Percentiles rank a stretch among this genome's conserved stretches.
Evolutionary conservation across 2,329 filamentous ascomycete species (phyloP).

Genomic region (Hypoxylon sp.): DNA sequence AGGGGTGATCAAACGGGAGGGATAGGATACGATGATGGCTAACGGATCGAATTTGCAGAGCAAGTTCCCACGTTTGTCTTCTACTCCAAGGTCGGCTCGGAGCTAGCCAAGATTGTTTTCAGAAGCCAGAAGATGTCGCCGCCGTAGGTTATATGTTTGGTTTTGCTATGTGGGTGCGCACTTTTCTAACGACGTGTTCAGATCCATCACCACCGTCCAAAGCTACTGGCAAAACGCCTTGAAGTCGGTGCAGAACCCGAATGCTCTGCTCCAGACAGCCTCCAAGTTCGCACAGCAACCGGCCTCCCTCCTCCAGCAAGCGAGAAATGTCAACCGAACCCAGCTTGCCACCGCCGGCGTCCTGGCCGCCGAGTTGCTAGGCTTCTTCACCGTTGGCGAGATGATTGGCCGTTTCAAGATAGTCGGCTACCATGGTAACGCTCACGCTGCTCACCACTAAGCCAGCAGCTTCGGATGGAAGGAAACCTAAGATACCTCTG

Average conservation of each 20-base stretch:
- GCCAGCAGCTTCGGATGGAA: constrained; percentile 15
- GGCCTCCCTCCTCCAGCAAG: constrained; percentile 49
- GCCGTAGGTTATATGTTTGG: constrained; percentile 75
- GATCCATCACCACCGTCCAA: constrained; percentile 83
- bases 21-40: constrained; percentile 22
- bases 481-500: constrained; percentile 32
- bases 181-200: constrained; percentile 50
- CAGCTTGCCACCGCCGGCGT: constrained; percentile 80
- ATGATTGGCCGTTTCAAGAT: constrained; percentile 97
- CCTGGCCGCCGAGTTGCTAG: constrained; percentile 83
- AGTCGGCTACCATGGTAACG: constrained; percentile 85
- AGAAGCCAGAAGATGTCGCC: constrained; percentile 89
- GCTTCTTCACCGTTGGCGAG: constrained; percentile 98
- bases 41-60: constrained; percentile 59
- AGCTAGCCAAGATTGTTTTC: constrained; percentile 89
- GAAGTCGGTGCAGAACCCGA: constrained; percentile 76
- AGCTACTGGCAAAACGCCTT: constrained; percentile 80
- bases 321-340: constrained; percentile 75
- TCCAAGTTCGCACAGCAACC: constrained; percentile 60
- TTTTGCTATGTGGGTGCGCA: neutral
- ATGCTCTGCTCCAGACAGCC: constrained; percentile 59
- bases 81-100: constrained; percentile 88
- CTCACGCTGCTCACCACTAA: constrained; percentile 67
- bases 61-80: constrained; percentile 87
- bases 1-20: no score